A percentile compares a stretch with the other conserved stretches of the same genome.
Evolutionary conservation across 768 basidiomycete species (phyloP).

Genomic region (Mycena galericulata): DNA sequence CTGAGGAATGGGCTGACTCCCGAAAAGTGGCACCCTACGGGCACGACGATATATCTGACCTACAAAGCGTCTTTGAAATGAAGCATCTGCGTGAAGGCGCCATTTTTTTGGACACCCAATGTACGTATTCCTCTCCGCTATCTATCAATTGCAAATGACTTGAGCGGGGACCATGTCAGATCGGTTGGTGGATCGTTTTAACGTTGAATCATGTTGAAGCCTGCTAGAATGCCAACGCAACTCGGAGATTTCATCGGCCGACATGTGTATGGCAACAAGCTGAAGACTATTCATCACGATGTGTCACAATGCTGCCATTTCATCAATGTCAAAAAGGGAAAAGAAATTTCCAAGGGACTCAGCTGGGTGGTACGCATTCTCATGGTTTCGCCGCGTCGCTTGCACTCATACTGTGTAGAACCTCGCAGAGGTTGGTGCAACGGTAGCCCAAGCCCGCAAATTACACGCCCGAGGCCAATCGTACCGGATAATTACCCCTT

Average conservation of each 20-base stretch:
- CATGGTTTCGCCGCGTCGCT: background rate
- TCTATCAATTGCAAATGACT: too few species aligned
- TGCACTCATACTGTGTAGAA: slow-evolving; percentile 56
- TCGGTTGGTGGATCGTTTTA: too few species aligned
- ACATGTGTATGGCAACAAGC: slow-evolving; percentile 62
- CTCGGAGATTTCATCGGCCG: slow-evolving; percentile 66
- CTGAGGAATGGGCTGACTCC: slow-evolving; percentile 19
- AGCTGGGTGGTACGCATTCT: slow-evolving; percentile 53
- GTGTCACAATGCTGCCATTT: slow-evolving; percentile 63
- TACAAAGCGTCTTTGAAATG: slow-evolving; percentile 67
- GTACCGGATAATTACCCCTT: slow-evolving; percentile 79
- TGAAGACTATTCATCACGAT: slow-evolving; percentile 60
- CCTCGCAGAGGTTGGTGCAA: slow-evolving; percentile 58
- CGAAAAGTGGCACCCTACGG: slow-evolving; percentile 66
- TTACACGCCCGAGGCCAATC: slow-evolving; percentile 51
- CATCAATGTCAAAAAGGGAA: slow-evolving; percentile 60
- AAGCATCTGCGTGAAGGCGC: slow-evolving; percentile 52
- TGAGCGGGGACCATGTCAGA: too few species aligned
- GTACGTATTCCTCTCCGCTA: slow-evolving; percentile 45
- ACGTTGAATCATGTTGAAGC: too few species aligned
- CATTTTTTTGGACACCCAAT: slow-evolving; percentile 63
- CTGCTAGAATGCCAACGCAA: slow-evolving; percentile 31
- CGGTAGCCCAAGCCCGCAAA: slow-evolving; percentile 57
- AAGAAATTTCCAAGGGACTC: slow-evolving; percentile 45
- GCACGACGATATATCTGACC: slow-evolving; percentile 53